Base-by-base conservation (phyloP, 331 rosid species). In the Acacia pycnantha region DNA sequence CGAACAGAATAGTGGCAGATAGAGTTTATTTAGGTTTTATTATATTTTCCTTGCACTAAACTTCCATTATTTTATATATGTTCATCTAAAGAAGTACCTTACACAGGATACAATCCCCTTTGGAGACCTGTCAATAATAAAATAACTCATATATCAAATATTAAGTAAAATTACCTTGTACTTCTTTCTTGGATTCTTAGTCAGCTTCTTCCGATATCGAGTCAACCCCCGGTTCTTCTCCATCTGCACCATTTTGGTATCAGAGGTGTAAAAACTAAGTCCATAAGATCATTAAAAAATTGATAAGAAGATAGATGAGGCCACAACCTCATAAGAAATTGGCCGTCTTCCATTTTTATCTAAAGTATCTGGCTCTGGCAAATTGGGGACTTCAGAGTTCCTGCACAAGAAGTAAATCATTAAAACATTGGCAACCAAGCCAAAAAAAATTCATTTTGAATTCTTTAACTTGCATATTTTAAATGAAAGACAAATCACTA, bases 121-220 rank as follows among this genome's bases (percentile, higher is more conserved):
- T 33, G 46, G 71, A 33, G 6, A 22, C 5, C 41, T 37, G 41
- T 37, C 35, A 70, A 69, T 11, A 43, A 41, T 43, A 12, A 70
- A 43, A 43, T 8, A 9, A 35, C 11, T 6, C 74, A 22, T n/a
- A 73, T 47, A 53, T 27, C 19, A 46, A 14, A 54, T 10, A 47
- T 44, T 35, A 35, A 24, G 53, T 29, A 47, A 59, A 6, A 76
- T 79, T 89, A 95, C 98, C 98, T 79, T 95, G 91, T 95, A 95
- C 62, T 95, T 95, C 94, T 89, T 93, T 79, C 98, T 90, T 24
- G 98, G 94, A 88, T 91, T 95, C 94, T 95, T 95, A 11, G 59
- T 86, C 6, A 29, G 75, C 93, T 93, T 93, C 83, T 90, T 93
- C 41, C 93, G 90, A 21, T 35, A 54, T 9, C 93, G 86, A 71